These are phyloP conservation scores for Brassica balearica DNA, from an alignment of 441 rosid genomes.

Conservation along the genomic window DNA sequence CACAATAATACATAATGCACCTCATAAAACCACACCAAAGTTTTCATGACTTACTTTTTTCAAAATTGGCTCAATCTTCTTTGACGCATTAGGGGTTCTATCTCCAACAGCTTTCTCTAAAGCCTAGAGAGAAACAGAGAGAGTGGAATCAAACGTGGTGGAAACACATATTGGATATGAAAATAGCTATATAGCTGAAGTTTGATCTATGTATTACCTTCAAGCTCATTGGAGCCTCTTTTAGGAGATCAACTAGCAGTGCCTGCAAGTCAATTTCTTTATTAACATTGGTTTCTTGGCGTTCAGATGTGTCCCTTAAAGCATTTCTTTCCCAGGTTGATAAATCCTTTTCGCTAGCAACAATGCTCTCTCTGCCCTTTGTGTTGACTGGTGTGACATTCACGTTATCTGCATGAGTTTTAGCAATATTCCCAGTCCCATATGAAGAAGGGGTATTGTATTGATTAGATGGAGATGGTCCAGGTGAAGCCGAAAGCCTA, in stretches of 20 bases:
- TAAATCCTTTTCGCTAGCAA: constrained; percentile 62
- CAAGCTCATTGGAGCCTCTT: constrained; percentile 82
- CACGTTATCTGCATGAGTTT: constrained; percentile 52
- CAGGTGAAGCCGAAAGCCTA: constrained; percentile 76
- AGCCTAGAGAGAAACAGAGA: constrained; percentile 55
- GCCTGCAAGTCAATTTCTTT: constrained; percentile 71
- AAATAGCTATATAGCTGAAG: constrained; percentile 26
- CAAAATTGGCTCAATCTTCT: constrained; percentile 75
- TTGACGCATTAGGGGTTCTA: constrained; percentile 61
- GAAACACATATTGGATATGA: constrained; percentile 27
- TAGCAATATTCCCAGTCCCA: constrained; percentile 56
- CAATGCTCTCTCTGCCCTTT: constrained; percentile 60
- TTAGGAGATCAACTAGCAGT: constrained; percentile 63
- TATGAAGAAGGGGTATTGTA: constrained; percentile 61
- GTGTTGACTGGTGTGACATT: constrained; percentile 49
- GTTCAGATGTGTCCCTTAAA: constrained; percentile 53
- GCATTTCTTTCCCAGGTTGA: constrained; percentile 49
- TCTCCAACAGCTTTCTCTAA: constrained; percentile 87
- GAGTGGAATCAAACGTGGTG: constrained; percentile 16
- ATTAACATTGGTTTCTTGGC: constrained; percentile 53
- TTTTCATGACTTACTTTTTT: constrained; percentile 63
- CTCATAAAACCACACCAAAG: constrained; percentile 39
- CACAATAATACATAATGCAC: constrained; percentile 38
- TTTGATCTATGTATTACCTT: constrained; percentile 60
- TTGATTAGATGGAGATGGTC: constrained; percentile 71